Evolutionary conservation across 2,329 filamentous ascomycete genomes (phyloP).

Genomic region (Microascus cirrosus): DNA sequence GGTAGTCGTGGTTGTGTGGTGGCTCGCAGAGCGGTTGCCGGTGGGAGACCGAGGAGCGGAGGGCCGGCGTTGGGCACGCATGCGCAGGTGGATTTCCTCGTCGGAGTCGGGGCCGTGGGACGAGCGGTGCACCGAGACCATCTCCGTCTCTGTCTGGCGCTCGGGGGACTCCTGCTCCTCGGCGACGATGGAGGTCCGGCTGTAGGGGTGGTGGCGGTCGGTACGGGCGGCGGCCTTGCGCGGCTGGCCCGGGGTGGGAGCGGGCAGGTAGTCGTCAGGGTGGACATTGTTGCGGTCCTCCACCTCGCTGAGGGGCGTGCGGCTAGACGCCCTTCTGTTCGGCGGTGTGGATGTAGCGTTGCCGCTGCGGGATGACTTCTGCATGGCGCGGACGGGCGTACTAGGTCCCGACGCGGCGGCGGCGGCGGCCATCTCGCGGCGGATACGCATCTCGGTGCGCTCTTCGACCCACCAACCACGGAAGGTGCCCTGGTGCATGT

Average conservation of each 20-base stretch:
- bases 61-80: constrained; percentile 55
- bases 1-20: constrained; percentile 39
- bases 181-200: constrained; percentile 28
- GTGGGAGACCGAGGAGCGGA: constrained; percentile 19
- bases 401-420: constrained; percentile 36
- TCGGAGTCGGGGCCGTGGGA: constrained; percentile 61
- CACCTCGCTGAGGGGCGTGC: constrained; percentile 87
- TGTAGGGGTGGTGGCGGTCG: constrained; percentile 66
- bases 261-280: constrained; percentile 84
- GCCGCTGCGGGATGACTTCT: constrained; percentile 47
- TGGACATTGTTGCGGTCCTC: constrained; percentile 62
- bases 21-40: constrained; percentile 53
- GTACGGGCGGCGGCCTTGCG: constrained; percentile 73
- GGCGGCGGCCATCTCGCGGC: constrained; percentile 44
- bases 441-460: constrained; percentile 59
- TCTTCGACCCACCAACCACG: constrained; percentile 98
- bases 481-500: constrained; percentile 93
- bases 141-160: constrained; percentile 51
- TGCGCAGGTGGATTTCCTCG: constrained; percentile 70
- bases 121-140: constrained; percentile 48
- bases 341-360: constrained; percentile 74
- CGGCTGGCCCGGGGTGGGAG: constrained; percentile 90
- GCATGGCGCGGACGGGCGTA: constrained; percentile 51
- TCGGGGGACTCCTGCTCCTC: constrained; percentile 39
- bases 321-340: constrained; percentile 62